Conservation (phyloP, 2,329 filamentous ascomycete genomes). For the Calonectria fujianensis region DNA sequence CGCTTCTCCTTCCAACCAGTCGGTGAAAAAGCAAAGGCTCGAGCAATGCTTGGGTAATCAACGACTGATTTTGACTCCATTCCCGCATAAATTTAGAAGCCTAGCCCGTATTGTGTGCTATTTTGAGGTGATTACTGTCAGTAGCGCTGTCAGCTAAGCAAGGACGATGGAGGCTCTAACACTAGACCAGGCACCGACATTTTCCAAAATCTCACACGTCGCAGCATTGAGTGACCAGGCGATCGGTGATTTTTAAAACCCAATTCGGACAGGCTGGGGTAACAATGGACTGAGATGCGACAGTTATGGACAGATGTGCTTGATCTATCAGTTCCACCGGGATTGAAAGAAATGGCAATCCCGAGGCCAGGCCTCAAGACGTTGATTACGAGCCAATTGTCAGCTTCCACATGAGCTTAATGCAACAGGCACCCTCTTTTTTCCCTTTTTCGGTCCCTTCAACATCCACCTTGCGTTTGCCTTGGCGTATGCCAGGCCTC, state of each 20-base stretch:
- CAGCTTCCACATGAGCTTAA: not conserved
- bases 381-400: not conserved
- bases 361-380: not conserved
- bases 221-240: not conserved
- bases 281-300: not conserved
- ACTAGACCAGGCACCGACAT: constrained; percentile 9
- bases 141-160: constrained; percentile 7
- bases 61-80: not conserved
- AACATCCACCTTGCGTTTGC: constrained; percentile 9
- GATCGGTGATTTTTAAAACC: not conserved
- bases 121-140: not conserved
- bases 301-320: not conserved
- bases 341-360: not conserved
- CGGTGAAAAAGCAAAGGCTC: not conserved
- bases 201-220: constrained; percentile 19
- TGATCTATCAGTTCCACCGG: not conserved
- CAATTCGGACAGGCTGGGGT: not conserved
- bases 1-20: not conserved
- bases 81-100: not conserved
- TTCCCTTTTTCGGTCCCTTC: not conserved
- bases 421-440: not conserved
- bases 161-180: not conserved
- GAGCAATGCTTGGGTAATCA: not conserved
- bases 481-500: constrained; percentile 1
- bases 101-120: not conserved